phyloP scores from a whole-genome alignment of 2,329 filamentous ascomycete genomes.

The Teratosphaeria nubilosa region DNA sequence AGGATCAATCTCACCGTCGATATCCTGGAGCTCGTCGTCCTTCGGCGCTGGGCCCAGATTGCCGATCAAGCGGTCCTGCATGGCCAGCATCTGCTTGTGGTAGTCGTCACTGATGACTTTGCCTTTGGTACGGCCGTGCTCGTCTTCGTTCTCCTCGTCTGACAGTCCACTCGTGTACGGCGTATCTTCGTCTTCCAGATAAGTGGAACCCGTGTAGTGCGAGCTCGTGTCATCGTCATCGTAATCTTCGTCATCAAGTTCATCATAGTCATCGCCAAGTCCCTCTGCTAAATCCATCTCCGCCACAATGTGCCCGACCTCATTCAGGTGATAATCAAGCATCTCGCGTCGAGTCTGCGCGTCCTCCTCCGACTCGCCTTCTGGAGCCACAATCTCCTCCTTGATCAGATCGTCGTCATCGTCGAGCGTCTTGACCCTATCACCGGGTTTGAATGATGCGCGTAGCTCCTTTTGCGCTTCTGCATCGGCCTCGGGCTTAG shows the following conservation, averaged over 20 bases:
- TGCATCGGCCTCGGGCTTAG: background rate
- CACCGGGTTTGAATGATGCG: slow-evolving; percentile 24
- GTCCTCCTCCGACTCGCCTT: slow-evolving; percentile 70
- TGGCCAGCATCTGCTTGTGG: slow-evolving; percentile 69
- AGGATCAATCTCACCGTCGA: slow-evolving; percentile 34
- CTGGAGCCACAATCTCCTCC: slow-evolving; percentile 50
- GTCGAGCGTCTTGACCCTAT: slow-evolving; percentile 35
- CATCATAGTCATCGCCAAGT: slow-evolving; percentile 29
- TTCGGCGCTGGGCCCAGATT: slow-evolving; percentile 45
- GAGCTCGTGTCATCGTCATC: slow-evolving; percentile 34
- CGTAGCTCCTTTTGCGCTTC: slow-evolving; percentile 19
- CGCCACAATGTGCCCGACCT: slow-evolving; percentile 85
- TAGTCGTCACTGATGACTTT: slow-evolving; percentile 64
- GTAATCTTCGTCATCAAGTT: slow-evolving; percentile 45
- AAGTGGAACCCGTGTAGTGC: slow-evolving; percentile 10
- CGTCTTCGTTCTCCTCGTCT: slow-evolving; percentile 62
- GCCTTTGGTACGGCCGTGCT: slow-evolving; percentile 62
- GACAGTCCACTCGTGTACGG: slow-evolving; percentile 36
- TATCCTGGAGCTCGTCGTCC: slow-evolving; percentile 22
- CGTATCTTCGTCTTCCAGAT: slow-evolving; percentile 27
- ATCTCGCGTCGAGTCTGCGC: slow-evolving; percentile 74
- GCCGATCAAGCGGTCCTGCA: slow-evolving; percentile 65
- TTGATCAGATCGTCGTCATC: slow-evolving; percentile 32
- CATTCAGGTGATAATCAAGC: slow-evolving; percentile 78
- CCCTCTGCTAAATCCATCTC: slow-evolving; percentile 75